phyloP scores from a whole-genome alignment of 495 filamentous ascomycete genomes.

The Pseudomonodictys pantanalensis region DNA sequence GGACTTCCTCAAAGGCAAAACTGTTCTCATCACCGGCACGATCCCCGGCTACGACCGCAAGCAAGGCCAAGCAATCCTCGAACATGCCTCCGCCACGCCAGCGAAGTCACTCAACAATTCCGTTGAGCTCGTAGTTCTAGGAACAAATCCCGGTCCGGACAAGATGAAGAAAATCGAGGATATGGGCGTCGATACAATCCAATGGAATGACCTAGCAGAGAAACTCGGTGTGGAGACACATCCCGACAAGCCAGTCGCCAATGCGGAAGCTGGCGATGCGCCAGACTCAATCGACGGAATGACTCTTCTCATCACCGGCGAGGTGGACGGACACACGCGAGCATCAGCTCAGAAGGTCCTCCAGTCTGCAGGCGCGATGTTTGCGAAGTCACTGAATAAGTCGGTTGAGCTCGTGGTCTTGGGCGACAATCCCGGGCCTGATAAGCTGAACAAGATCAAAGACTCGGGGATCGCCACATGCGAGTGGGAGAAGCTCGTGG shows the following conservation, averaged over 20 bases:
- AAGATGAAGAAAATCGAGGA: conserved; percentile 22
- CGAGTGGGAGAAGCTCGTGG: conserved; percentile 13
- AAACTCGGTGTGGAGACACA: conserved; percentile 13
- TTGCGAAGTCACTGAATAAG: conserved; percentile 27
- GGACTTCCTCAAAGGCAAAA: conserved; percentile 17
- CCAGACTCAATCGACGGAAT: conserved; percentile 20
- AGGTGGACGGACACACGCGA: conserved; percentile 19
- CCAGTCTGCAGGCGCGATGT: conserved; percentile 10
- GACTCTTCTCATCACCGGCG: conserved; percentile 18
- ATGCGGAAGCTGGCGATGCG: conserved; percentile 11
- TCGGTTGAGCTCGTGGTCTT: conserved; percentile 18
- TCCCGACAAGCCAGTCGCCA: conserved; percentile 13
- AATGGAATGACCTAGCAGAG: conserved; percentile 19
- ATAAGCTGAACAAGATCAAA: conserved; percentile 21
- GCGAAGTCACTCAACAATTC: conserved; percentile 23
- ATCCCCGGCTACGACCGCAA: conserved; percentile 19
- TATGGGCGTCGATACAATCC: conserved; percentile 15
- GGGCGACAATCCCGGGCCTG: conserved; percentile 18
- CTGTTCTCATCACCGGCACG: conserved; percentile 20
- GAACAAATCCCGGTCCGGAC: conserved; percentile 14
- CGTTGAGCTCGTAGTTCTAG: conserved; percentile 23
- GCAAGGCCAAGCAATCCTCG: conserved; percentile 9
- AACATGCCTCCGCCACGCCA: conserved; percentile 9
- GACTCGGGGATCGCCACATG: conserved; percentile 13
- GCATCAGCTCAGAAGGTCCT: conserved; percentile 14